A percentile compares a stretch with the other conserved stretches of the same genome.
Evolutionary conservation across 2,329 filamentous ascomycete genomes (phyloP).

Genomic region (Parafenestella ontariensis): DNA sequence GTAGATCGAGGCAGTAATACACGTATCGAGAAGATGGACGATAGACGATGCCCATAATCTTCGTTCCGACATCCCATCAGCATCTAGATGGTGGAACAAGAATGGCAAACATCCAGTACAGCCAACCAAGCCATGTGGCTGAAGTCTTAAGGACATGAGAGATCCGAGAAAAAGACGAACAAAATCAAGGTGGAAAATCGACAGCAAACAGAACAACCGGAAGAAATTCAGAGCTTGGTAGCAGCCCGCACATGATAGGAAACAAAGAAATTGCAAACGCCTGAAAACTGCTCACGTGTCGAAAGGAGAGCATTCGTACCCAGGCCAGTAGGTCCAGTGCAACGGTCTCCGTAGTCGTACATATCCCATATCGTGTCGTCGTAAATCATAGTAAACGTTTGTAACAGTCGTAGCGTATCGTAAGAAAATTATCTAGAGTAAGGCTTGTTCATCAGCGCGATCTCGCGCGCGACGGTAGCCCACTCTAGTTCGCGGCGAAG

Average conservation of each 20-base stretch:
- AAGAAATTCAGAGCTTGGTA: background rate
- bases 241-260: background rate
- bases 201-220: background rate
- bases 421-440: slow-evolving; percentile 70
- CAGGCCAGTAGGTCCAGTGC: slow-evolving; percentile 9
- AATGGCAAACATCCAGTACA: slow-evolving; percentile 13
- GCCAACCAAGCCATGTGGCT: slow-evolving; percentile 18
- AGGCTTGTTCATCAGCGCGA: slow-evolving; percentile 94
- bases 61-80: slow-evolving; percentile 4
- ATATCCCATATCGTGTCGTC: slow-evolving; percentile 25
- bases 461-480: slow-evolving; percentile 85
- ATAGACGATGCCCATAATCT: slow-evolving; percentile 5
- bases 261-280: slow-evolving; percentile 8
- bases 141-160: slow-evolving; percentile 13
- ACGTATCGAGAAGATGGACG: slow-evolving; percentile 16
- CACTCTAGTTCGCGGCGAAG: slow-evolving; percentile 86
- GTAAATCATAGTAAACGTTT: slow-evolving; percentile 27
- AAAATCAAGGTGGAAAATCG: background rate
- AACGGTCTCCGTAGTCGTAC: slow-evolving; percentile 27
- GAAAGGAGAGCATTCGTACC: slow-evolving; percentile 10
- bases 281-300: slow-evolving; percentile 5
- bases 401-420: slow-evolving; percentile 5
- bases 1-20: slow-evolving; percentile 23
- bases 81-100: slow-evolving; percentile 6
- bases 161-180: slow-evolving; percentile 6